Evolutionary conservation across 345 rosid species (phyloP), one percentile per base, ranked within the genome.

Genomic region (Lepidium sativum): DNA sequence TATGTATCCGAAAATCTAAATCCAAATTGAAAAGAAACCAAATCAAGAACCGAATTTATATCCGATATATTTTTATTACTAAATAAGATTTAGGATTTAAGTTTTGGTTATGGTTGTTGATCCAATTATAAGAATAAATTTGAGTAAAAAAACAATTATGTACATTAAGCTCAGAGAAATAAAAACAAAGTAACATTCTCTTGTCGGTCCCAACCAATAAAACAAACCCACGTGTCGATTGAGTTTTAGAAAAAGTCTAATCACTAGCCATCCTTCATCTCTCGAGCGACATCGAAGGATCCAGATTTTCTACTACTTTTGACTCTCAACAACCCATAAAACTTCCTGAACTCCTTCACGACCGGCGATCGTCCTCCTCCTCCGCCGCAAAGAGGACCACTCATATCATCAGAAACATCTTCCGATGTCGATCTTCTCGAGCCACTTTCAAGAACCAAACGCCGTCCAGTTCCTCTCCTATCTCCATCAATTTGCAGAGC

Each of bases 401-500:
- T 72, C 42, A 77, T 75, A 11, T 84, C 88, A 0, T 71, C 63
- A 0, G 27, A 9, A 0, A 8, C 54, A 1, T 67, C 55, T 14
- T 79, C 87, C 1, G 68, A 80, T 1, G 14, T 44, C 25, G 80
- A 77, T 60, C 49, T 77, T 48, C 78, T 83, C 34, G 82, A 78
- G 33, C 80, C 60, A 37, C 41, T 68, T 0, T 75, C 75, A 1
- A 58, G 17, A 43, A 66, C 31, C 68, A 62, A 47, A 35, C 81
- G 67, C 44, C 82, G 75, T 57, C 79, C 89, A 4, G 61, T 54
- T 21, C 78, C 74, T 57, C 94, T 72, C 34, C 88, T 71, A 11
- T 86, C 92, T 0, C 92, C 94, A 12, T 86, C 92, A 1, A 79
- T 82, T 48, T 90, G 96, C 49, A 95, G 18, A 3, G 97, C 99